Conservation (phyloP, 345 rosid genomes). For the Noccaea caerulescens region DNA sequence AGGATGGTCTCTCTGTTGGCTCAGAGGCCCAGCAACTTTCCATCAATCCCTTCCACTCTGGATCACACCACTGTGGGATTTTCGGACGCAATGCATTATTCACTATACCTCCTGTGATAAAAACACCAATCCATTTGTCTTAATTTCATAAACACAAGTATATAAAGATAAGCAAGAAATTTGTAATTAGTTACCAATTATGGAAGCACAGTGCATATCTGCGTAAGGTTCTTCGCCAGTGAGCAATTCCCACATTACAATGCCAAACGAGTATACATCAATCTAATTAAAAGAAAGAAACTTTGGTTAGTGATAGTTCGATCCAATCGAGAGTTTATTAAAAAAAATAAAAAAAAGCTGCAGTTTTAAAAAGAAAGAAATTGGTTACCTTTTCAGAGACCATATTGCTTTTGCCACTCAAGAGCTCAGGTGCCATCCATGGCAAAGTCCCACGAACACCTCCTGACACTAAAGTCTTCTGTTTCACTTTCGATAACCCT, state of each 20-base stretch:
- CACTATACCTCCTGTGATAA: slow-evolving; percentile 82
- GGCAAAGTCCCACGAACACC: slow-evolving; percentile 99
- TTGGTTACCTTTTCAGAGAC: slow-evolving; percentile 87
- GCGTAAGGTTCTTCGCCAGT: slow-evolving; percentile 96
- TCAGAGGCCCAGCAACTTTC: slow-evolving; percentile 90
- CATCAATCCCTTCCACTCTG: slow-evolving; percentile 95
- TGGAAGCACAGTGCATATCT: slow-evolving; percentile 92
- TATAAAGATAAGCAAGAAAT: neutral
- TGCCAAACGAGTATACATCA: slow-evolving; percentile 97
- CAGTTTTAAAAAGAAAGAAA: neutral
- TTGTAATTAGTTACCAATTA: slow-evolving; percentile 70
- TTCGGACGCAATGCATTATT: slow-evolving; percentile 89
- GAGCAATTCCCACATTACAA: slow-evolving; percentile 98
- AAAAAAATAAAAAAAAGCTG: neutral
- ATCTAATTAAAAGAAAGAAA: slow-evolving; percentile 51
- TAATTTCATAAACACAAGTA: slow-evolving; percentile 5
- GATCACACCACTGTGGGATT: slow-evolving; percentile 97
- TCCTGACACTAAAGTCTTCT: slow-evolving; percentile 91
- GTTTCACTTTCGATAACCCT: slow-evolving; percentile 95
- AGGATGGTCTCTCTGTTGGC: slow-evolving; percentile 90
- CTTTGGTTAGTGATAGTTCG: neutral
- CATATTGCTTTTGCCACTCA: slow-evolving; percentile 97
- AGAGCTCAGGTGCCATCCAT: slow-evolving; percentile 99
- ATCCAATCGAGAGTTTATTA: neutral
- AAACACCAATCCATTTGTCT: slow-evolving; percentile 23